Evolutionary conservation across 2,329 filamentous ascomycete species (phyloP).

Genomic region (Lasiodiplodia hormozganensis): DNA sequence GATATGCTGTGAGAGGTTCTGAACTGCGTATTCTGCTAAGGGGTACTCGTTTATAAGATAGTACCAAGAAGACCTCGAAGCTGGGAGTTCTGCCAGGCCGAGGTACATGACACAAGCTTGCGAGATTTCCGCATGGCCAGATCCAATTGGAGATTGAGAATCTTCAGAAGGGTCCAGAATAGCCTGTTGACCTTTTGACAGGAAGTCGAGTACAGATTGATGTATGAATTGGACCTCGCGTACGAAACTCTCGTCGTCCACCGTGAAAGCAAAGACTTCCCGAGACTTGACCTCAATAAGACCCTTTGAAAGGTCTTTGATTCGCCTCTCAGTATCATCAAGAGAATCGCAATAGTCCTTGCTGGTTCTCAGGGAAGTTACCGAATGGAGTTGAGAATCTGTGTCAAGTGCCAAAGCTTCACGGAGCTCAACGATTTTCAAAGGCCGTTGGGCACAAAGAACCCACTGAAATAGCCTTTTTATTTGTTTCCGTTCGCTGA

Average conservation of each 20-base stretch:
- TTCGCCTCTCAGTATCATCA: slow-evolving; percentile 28
- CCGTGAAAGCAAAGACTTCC: slow-evolving; percentile 30
- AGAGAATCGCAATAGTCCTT: neutral
- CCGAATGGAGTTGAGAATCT: slow-evolving; percentile 19
- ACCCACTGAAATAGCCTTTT: slow-evolving; percentile 19
- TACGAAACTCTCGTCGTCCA: slow-evolving; percentile 29
- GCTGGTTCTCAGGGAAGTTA: neutral
- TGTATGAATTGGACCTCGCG: slow-evolving; percentile 34
- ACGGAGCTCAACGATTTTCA: slow-evolving; percentile 32
- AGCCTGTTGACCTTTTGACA: slow-evolving; percentile 29
- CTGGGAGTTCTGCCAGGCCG: neutral
- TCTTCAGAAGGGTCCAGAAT: neutral
- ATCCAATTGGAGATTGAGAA: neutral
- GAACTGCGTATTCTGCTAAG: too few species aligned
- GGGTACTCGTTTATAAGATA: too few species aligned
- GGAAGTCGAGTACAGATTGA: slow-evolving; percentile 33
- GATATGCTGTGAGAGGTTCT: too few species aligned
- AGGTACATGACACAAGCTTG: neutral
- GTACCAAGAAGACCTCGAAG: too few species aligned
- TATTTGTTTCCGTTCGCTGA: neutral
- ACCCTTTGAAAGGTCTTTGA: slow-evolving; percentile 31
- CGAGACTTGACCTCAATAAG: slow-evolving; percentile 30
- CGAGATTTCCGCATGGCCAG: neutral
- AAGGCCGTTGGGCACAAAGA: neutral
- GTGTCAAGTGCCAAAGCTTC: slow-evolving; percentile 32